Evolutionary conservation across 805 yeast genomes (phyloP), one percentile per base, ranked within the genome.

Genomic region (Cyberlindnera misumaiensis): DNA sequence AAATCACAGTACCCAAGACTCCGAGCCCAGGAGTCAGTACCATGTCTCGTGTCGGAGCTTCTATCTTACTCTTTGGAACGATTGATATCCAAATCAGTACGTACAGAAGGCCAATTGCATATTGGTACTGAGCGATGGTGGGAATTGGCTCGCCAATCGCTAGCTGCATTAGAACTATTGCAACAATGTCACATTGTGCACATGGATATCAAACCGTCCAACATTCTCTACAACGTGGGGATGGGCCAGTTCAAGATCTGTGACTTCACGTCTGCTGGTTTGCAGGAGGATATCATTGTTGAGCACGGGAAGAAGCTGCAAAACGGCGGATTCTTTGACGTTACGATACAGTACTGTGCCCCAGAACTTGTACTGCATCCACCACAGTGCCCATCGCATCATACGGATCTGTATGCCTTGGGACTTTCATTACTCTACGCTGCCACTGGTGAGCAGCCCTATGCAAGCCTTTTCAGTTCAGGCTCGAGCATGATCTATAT

Each of bases 171-270:
- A 3, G 20, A 33, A 2, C 46, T 59, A 1, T 37, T 67, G 17
- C 44, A 44, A 30, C 47, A 50, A 3, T 39, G 61, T 17, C 46
- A 55, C 4, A 45, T 63, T 20, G 65, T 72, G 12, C 77, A 73
- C 43, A 63, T 73, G 45, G 78, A 73, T 46, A 47, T 70, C 43
- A 72, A 73, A 50, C 61, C 74, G 13, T 66, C 66, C 32, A 72
- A 72, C 46, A 49, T 72, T 8, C 50, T 72, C 41, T 55, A 63
- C 12, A 49, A 49, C 30, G n/a, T 34, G 1, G 37, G 25, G 5
- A 35, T 40, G 11, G 43, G 53, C 5, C 38, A 39, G 5, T 66
- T 70, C 44, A 66, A 64, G 41, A 45, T 73, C n/a, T 67, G 67
- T 24, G 80, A 73, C 54, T 70, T 73, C 46, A 63, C 76, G 2